These are phyloP conservation scores for Termitomyces eurrhizus DNA, from an alignment of 768 basidiomycete species.

Conservation along the genomic window DNA sequence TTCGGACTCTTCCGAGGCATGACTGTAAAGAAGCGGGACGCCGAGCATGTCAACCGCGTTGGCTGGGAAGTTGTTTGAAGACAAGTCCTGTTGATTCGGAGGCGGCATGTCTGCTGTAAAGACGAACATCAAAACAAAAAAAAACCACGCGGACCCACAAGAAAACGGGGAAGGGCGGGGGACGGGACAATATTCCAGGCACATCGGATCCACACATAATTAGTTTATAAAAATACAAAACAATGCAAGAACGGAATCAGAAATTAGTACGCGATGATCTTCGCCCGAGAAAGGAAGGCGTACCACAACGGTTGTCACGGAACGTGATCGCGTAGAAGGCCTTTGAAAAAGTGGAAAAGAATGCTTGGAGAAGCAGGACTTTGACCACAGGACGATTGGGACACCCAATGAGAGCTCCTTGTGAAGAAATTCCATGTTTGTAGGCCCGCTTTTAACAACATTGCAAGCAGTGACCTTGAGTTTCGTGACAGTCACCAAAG, in stretches of 20 bases:
- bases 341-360: conserved; percentile 1
- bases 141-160: conserved; percentile 15
- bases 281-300: conserved; percentile 15
- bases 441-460: conserved; percentile 17
- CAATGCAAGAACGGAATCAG: conserved; percentile 9
- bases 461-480: conserved; percentile 10
- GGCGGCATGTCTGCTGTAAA: conserved; percentile 15
- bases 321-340: conserved; percentile 14
- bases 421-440: conserved; percentile 8
- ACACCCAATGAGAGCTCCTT: conserved; percentile 11
- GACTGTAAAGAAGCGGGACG: conserved; percentile 15
- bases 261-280: conserved; percentile 13
- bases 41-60: conserved; percentile 8
- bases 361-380: neutral
- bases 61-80: conserved; percentile 2
- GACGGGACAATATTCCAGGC: conserved; percentile 5
- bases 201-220: conserved; percentile 6
- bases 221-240: neutral
- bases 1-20: conserved; percentile 17
- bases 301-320: conserved; percentile 14
- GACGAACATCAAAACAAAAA: conserved; percentile 8
- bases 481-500: conserved; percentile 15
- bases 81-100: conserved; percentile 8
- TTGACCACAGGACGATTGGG: conserved; percentile 3
- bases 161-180: neutral